Evolutionary conservation across 495 filamentous ascomycete species (phyloP).

Genomic region (Trichoderma reesei): DNA sequence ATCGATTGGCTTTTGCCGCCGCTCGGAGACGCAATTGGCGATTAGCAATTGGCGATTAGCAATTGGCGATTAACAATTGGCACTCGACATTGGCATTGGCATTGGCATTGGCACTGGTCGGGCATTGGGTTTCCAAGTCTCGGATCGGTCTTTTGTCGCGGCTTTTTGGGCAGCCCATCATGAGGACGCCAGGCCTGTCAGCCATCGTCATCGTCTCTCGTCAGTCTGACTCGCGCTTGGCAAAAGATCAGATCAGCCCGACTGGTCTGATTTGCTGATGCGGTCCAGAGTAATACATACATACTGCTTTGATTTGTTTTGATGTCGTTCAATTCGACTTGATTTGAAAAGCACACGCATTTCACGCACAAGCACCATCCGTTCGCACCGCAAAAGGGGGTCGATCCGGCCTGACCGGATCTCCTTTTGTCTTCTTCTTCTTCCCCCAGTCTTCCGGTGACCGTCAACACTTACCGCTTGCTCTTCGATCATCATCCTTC

Average conservation of each 20-base stretch:
- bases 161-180: no score
- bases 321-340: background rate
- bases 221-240: conserved; percentile 2
- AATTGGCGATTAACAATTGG: no score
- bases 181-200: background rate
- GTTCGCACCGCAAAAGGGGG: background rate
- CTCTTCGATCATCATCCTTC: background rate
- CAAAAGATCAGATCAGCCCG: background rate
- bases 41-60: no score
- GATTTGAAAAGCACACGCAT: no score
- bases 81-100: no score
- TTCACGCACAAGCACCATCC: background rate
- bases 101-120: background rate
- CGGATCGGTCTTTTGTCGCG: conserved; percentile 1
- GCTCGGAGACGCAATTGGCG: no score
- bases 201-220: background rate
- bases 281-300: no score
- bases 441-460: background rate
- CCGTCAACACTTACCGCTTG: no score
- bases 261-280: background rate
- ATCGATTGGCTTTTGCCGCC: no score
- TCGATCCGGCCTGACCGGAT: conserved; percentile 5
- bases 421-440: background rate
- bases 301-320: background rate
- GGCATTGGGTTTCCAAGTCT: background rate